These are phyloP conservation scores for Berberis thunbergii DNA, from an alignment of 164 flowering plant genomes.

Conservation along the genomic window DNA sequence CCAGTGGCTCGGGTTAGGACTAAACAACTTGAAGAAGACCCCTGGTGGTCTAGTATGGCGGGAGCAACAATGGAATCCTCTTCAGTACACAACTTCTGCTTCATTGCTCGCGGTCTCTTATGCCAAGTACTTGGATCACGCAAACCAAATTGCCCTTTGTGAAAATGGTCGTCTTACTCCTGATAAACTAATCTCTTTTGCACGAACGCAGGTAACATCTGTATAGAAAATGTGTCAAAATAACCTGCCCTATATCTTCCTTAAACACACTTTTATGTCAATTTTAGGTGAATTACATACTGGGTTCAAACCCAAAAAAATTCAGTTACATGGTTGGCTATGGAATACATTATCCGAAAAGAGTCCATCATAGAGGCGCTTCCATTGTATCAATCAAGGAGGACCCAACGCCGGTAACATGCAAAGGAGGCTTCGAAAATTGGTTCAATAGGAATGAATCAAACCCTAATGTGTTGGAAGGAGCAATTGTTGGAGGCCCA, in stretches of 20 bases:
- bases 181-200: slow-evolving; percentile 20
- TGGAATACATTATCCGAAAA: slow-evolving; percentile 34
- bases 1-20: slow-evolving; percentile 31
- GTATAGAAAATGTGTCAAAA: not conserved
- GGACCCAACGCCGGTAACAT: slow-evolving; percentile 23
- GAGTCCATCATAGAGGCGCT: slow-evolving; percentile 59
- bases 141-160: slow-evolving; percentile 19
- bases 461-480: slow-evolving; percentile 51
- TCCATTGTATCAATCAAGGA: slow-evolving; percentile 49
- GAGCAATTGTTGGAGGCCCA: slow-evolving; percentile 61
- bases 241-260: not conserved
- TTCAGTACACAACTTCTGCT: slow-evolving; percentile 39
- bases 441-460: slow-evolving; percentile 33
- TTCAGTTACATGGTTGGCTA: slow-evolving; percentile 65
- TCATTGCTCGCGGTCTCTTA: slow-evolving; percentile 26
- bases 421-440: slow-evolving; percentile 33
- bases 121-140: slow-evolving; percentile 20
- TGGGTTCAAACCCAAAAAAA: slow-evolving; percentile 39
- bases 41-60: slow-evolving; percentile 33
- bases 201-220: slow-evolving; percentile 28
- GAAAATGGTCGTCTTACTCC: slow-evolving; percentile 17
- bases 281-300: slow-evolving; percentile 40
- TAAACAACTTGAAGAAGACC: slow-evolving; percentile 25
- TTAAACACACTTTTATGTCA: no score
- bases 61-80: slow-evolving; percentile 21